phyloP scores from a whole-genome alignment of 2,329 filamentous ascomycete species.

The Alternaria infectoria region DNA sequence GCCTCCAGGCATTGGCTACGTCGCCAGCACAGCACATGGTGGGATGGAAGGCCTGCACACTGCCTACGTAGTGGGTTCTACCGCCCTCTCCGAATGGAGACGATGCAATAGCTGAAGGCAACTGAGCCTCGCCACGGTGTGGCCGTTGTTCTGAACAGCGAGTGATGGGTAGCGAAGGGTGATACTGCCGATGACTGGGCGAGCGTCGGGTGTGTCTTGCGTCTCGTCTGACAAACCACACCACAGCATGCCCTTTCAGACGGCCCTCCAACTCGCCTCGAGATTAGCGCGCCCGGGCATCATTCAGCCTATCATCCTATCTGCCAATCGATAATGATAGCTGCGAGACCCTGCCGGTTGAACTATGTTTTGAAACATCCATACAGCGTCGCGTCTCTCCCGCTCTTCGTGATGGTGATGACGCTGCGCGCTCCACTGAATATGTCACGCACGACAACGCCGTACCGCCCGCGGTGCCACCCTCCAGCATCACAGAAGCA shows the following conservation, averaged over 20 bases:
- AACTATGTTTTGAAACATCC: conserved; percentile 46
- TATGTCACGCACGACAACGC: conserved; percentile 33
- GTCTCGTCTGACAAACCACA: conserved; percentile 33
- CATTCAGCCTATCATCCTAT: conserved; percentile 40
- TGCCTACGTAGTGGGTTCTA: conserved; percentile 15
- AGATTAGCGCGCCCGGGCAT: conserved; percentile 29
- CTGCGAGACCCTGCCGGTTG: conserved; percentile 37
- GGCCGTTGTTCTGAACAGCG: conserved; percentile 12
- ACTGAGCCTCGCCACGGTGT: conserved; percentile 17
- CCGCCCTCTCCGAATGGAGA: conserved; percentile 31
- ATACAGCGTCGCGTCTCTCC: conserved; percentile 28
- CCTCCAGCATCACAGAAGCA: conserved; percentile 24
- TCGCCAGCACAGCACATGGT: conserved; percentile 20
- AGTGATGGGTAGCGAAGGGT: conserved; percentile 3
- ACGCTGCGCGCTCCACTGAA: conserved; percentile 20
- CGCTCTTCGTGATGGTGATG: conserved; percentile 30
- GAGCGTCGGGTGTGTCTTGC: conserved; percentile 5
- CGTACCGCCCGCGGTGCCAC: conserved; percentile 43
- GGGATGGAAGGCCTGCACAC: conserved; percentile 20
- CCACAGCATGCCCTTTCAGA: conserved; percentile 16
- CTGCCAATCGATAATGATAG: conserved; percentile 49
- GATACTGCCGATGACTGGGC: conserved; percentile 13
- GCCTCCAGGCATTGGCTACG: conserved; percentile 24
- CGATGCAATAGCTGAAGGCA: conserved; percentile 10
- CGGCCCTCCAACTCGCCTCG: conserved; percentile 17